Conservation (phyloP, 2,329 filamentous ascomycete species). For the Ceratocystis lukuohia region DNA sequence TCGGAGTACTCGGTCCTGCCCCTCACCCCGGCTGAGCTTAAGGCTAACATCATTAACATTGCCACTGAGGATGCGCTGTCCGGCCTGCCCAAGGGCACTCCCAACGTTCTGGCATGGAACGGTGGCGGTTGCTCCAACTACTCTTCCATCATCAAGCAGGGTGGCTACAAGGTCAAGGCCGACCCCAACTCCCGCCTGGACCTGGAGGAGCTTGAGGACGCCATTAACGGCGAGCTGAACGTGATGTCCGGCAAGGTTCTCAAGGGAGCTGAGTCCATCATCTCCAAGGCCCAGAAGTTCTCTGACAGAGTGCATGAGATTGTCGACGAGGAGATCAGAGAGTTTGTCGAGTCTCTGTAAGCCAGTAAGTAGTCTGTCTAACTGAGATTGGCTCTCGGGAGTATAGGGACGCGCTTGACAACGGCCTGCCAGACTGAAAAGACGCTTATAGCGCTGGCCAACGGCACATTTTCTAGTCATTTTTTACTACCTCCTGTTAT, state of each 20-base stretch:
- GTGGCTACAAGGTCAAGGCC: conserved; percentile 51
- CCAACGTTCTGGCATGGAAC: conserved; percentile 97
- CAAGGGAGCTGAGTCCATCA: conserved; percentile 39
- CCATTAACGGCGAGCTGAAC: conserved; percentile 48
- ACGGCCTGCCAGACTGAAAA: too few species aligned
- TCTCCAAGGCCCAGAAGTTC: conserved; percentile 46
- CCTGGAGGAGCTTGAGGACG: conserved; percentile 48
- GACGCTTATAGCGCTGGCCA: background rate
- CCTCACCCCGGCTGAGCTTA: conserved; percentile 88
- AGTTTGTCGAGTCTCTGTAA: conserved; percentile 29
- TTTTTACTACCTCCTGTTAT: conserved; percentile 4
- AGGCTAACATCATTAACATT: conserved; percentile 72
- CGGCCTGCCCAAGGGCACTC: conserved; percentile 74
- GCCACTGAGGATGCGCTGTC: conserved; percentile 65
- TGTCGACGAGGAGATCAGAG: conserved; percentile 47
- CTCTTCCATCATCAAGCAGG: conserved; percentile 61
- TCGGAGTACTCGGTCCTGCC: conserved; percentile 82
- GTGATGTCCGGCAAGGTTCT: conserved; percentile 44
- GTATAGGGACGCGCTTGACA: too few species aligned
- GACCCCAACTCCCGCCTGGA: conserved; percentile 32
- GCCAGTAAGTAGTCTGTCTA: background rate
- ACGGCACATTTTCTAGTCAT: background rate
- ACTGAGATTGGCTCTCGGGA: background rate
- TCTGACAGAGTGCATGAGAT: conserved; percentile 50
- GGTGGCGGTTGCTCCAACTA: conserved; percentile 91